Conservation (phyloP, 768 basidiomycete genomes). For the Dictyophora rubrovolvata region DNA sequence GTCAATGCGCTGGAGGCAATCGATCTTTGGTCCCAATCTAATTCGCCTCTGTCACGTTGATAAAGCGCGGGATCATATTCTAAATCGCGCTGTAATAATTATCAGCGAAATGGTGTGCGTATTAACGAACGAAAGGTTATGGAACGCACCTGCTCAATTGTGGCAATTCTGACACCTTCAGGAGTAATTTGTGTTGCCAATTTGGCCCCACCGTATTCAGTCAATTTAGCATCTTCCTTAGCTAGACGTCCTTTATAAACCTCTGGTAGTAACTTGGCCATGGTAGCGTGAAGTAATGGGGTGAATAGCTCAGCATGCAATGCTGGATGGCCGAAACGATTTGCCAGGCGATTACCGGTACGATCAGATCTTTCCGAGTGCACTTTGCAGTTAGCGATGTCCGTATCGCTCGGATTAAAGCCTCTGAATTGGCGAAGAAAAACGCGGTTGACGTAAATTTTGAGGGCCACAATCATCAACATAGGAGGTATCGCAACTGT, state of each 20-base stretch:
- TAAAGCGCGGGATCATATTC: slow-evolving; percentile 78
- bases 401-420: slow-evolving; percentile 75
- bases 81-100: slow-evolving; percentile 42
- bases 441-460: slow-evolving; percentile 64
- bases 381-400: slow-evolving; percentile 63
- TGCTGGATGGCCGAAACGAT: slow-evolving; percentile 92
- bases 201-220: slow-evolving; percentile 70
- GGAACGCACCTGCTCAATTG: slow-evolving; percentile 53
- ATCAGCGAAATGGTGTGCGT: neutral
- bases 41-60: slow-evolving; percentile 70
- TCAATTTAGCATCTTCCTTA: slow-evolving; percentile 51
- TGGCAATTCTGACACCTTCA: slow-evolving; percentile 76
- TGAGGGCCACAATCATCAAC: slow-evolving; percentile 70
- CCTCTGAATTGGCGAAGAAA: slow-evolving; percentile 66
- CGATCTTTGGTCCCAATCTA: slow-evolving; percentile 81
- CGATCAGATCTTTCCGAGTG: slow-evolving; percentile 71
- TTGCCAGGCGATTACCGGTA: slow-evolving; percentile 65
- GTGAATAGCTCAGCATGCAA: slow-evolving; percentile 80
- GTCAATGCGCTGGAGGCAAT: slow-evolving; percentile 36
- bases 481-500: slow-evolving; percentile 79
- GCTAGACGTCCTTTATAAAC: slow-evolving; percentile 70
- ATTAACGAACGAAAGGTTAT: neutral
- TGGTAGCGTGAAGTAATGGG: slow-evolving; percentile 77
- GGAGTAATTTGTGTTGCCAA: slow-evolving; percentile 66
- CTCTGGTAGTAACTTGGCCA: slow-evolving; percentile 67